Evolutionary conservation across 352 stramenopile genomes (phyloP), one percentile per base, ranked within the genome.

Genomic region (Globisporangium rhizosaccharum): DNA sequence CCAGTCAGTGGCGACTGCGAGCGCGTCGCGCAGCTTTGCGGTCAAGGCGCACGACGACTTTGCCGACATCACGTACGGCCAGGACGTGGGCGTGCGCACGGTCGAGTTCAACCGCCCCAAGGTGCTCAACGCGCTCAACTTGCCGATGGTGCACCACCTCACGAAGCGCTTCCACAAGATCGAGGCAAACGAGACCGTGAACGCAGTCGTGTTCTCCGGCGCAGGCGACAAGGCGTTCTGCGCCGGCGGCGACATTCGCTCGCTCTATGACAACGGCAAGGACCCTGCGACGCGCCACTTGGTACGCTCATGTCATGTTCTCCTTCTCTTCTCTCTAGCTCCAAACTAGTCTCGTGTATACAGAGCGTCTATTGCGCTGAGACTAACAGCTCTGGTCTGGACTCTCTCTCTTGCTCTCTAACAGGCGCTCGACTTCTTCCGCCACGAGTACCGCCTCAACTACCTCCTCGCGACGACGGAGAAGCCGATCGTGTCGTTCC

Each of bases 391-490:
- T 6, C 28, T 50, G 12, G 10, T 33, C 5, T 41, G 9, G 39
- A 23, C 18, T 57, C 20, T 18, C 15, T 37, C 36, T 23, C 4
- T 28, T 51, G 5, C 50, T 26, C 50, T 26, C 15, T 12, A 25
- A 25, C 45, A 73, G 66, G 69, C 83, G 46, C 70, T 88, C 23
- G 82, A 97, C 60, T 99, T 98, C 65, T 99, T 99, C 75, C 83
- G 82, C 59, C 78, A 98, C 63, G 96, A 99, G 70, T 99, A 98
- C 71, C 73, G 86, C 57, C 73, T 99, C 23, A 98, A 98, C 73
- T 90, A 94, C 68, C 73, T 95, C 47, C 82, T 91, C 61, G 80
- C 71, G 64, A 92, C 84, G 39, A 92, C 82, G 25, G 81, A 91
- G 72, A 90, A 86, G 63, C 84, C 84, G 39, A 84, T 94, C 50